Evolutionary conservation across 2,329 filamentous ascomycete genomes (phyloP).

Genomic region (Talaromyces pinophilus): DNA sequence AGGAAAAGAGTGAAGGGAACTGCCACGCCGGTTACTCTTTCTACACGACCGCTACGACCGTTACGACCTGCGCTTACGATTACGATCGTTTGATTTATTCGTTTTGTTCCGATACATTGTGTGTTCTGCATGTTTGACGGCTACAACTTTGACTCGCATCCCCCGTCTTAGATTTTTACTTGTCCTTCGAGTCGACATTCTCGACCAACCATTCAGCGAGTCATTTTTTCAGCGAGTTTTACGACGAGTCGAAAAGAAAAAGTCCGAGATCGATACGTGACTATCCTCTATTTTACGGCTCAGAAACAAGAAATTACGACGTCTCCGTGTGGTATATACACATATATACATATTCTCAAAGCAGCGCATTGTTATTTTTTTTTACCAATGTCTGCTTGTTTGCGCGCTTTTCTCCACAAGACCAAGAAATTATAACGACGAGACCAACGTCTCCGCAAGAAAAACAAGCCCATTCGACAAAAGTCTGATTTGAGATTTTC

Average conservation of each 20-base stretch:
- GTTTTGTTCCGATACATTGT: conserved; percentile 24
- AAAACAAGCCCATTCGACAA: conserved; percentile 19
- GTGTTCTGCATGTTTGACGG: conserved; percentile 8
- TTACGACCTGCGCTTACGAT: conserved; percentile 30
- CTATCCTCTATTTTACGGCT: conserved; percentile 12
- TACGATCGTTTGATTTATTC: conserved; percentile 20
- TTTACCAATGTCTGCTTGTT: conserved; percentile 7
- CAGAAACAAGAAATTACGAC: neutral
- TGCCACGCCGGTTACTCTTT: neutral
- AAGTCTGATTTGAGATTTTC: conserved; percentile 28
- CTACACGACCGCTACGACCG: conserved; percentile 37
- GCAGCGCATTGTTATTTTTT: conserved; percentile 15
- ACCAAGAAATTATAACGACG: conserved; percentile 4
- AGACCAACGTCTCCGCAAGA: conserved; percentile 15
- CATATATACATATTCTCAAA: conserved; percentile 5
- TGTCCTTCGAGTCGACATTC: neutral
- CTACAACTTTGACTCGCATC: conserved; percentile 15
- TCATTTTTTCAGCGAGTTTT: conserved; percentile 13
- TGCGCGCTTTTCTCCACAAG: conserved; percentile 3
- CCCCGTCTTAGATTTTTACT: conserved; percentile 13
- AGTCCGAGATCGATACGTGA: neutral
- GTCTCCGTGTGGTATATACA: conserved; percentile 11
- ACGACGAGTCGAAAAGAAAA: conserved; percentile 14
- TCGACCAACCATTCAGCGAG: neutral
- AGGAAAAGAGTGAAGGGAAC: conserved; percentile 1